Evolutionary conservation across 495 filamentous ascomycete species (phyloP), one percentile per base, ranked within the genome.

Genomic region (Annulohypoxylon maeteangense): DNA sequence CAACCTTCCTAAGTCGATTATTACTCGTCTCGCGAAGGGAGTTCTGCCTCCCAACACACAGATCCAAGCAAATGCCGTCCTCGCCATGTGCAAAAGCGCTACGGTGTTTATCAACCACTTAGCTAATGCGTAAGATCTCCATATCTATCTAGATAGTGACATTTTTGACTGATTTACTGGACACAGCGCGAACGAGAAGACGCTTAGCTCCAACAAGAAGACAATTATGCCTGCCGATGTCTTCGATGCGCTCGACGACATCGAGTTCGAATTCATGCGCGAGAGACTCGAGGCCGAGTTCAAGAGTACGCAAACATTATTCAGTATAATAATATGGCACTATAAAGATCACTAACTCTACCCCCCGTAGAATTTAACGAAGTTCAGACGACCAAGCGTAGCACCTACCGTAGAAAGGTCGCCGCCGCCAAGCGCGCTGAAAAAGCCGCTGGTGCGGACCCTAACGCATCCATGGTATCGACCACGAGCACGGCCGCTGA

Each of bases 31-130:
- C 5, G 95, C 95, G 2, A 98, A 98, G 85, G 91, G 93, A 62
- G 93, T 97, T n/a, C 86, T 99, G n/a, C 95, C 95, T 0, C 88
- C 94, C 5, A 97, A 98, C 76, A 97, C 95, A 1, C 91, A 93
- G 68, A 92, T 99, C 56, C 93, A 97, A 73, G 97, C 94, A 68
- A 95, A 98, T 80, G 95, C 95, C 3, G 87, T 97, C 38, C 76
- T 95, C 27, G 95, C 96, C 0, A 89, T 99, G 78, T 92, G 91
- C 68, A 98, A 98, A 83, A 91, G 92, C 61, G 93, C 95, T 3
- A 97, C 93, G 1, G 93, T 99, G 0, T 99, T 99, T 78, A 89
- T 98, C 31, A 98, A 89, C 76, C 94, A 97, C 78, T 81, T 99
- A 27, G 90, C 92, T 44, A 87, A 90, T 67, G 86, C 90, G 94